Evolutionary conservation across 2,329 filamentous ascomycete genomes (phyloP).

Genomic region (Dactylellina cionopaga): DNA sequence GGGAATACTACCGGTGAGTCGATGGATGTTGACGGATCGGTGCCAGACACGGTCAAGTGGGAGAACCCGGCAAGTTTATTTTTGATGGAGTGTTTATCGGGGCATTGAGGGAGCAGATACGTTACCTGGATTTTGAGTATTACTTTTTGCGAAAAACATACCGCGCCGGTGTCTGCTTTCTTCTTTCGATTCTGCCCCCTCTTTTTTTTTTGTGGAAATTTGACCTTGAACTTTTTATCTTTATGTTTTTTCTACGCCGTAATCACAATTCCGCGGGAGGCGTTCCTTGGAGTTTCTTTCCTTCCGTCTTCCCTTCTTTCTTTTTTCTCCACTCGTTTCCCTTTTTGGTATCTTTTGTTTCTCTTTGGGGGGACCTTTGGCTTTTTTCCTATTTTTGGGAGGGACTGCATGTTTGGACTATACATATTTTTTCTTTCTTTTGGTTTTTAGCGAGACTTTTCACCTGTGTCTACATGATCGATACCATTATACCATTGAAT

Average conservation of each 20-base stretch:
- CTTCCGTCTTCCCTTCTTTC: conserved; percentile 1
- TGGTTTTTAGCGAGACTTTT: conserved; percentile 19
- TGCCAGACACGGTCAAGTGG: conserved; percentile 49
- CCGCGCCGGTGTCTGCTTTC: no score
- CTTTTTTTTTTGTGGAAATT: background rate
- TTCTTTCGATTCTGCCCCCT: background rate
- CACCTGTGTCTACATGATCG: no score
- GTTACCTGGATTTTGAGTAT: background rate
- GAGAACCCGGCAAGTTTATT: conserved; percentile 49
- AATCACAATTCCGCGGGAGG: conserved; percentile 20
- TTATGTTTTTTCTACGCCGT: background rate
- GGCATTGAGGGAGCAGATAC: conserved; percentile 20
- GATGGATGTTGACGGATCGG: conserved; percentile 45
- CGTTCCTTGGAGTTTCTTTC: conserved; percentile 28
- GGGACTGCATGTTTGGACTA: background rate
- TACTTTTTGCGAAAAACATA: background rate
- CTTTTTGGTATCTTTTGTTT: background rate
- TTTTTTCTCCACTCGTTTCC: background rate
- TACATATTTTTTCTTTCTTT: background rate
- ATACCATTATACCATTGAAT: conserved; percentile 7
- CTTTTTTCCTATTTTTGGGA: background rate
- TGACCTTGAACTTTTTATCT: background rate
- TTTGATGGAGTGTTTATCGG: conserved; percentile 49
- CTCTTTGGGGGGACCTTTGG: background rate
- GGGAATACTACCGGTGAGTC: conserved; percentile 22